Evolutionary conservation across 2,329 filamentous ascomycete species (phyloP), one percentile per base, ranked within the genome.

Genomic region (Chlorencoelia australis): DNA sequence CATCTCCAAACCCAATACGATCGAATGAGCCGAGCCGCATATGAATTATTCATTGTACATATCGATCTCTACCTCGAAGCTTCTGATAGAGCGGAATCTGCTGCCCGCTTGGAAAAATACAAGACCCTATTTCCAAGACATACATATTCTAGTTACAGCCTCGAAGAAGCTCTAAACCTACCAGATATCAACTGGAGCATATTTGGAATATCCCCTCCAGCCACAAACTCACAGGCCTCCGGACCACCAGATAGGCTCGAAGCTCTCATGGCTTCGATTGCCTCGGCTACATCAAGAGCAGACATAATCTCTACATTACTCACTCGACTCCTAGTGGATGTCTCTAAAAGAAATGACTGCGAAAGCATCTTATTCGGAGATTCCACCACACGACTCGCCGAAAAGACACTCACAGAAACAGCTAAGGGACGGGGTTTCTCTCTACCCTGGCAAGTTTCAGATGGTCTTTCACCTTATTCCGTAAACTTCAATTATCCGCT

Each of bases 371-470:
- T 96, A 2, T 80, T 91, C 59, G 88, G 84, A 15, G 79, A 89
- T 60, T 93, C 77, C 47, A 94, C 91, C 14, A 95, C 87, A 4
- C 75, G 79, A 11, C 75, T 98, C 19, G 89, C 91, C 4, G 85
- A 89, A 48, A 78, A 85, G 52, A 84, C 86, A 0, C 73, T 98
- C 10, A 70, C 85, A 5, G 85, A 91, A 61, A 87, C 89, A 2
- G 87, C 89, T 16, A 95, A 94, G 61, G 91, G 91, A 1, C 73
- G 89, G 32, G 91, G 89, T 1, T 87, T 81, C 48, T 75, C 82
- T 4, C 63, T 96, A 14, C 84, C 88, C 1, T 89, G 81, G 77
- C 75, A 83, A 48, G 73, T 88, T 11, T 75, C 78, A 33, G 91
- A 96, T 56, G 87, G 86, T 4, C 48, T 42, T 30, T 53, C 43